These are phyloP conservation scores for Trichoderma guizhouense DNA, from an alignment of 2,329 filamentous ascomycete species.

Conservation along the genomic window DNA sequence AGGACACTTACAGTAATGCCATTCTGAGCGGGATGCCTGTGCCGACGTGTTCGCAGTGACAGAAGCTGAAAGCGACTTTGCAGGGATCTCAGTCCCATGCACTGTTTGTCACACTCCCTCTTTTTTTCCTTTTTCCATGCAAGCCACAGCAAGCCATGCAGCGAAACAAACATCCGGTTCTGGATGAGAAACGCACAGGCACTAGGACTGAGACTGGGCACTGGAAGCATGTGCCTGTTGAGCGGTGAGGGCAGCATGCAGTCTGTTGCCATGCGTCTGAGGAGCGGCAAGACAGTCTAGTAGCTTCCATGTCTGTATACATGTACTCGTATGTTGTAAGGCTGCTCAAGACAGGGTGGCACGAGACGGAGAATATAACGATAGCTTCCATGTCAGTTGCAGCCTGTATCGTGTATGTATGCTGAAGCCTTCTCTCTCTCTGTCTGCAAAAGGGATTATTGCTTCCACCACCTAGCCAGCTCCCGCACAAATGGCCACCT, in stretches of 20 bases:
- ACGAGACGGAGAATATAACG: background rate
- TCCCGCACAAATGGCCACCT: background rate
- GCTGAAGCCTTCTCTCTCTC: background rate
- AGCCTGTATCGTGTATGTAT: background rate
- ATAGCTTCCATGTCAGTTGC: background rate
- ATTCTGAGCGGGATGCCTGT: background rate
- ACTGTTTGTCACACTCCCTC: background rate
- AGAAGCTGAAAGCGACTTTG: background rate
- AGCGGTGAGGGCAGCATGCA: background rate
- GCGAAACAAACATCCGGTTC: background rate
- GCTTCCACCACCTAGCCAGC: background rate
- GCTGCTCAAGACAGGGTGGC: background rate
- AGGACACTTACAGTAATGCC: no score
- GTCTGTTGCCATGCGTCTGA: background rate
- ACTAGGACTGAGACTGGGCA: background rate
- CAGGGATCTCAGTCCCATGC: background rate
- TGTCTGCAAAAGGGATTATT: background rate
- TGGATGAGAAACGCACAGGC: background rate
- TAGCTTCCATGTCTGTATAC: background rate
- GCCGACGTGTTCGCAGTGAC: background rate
- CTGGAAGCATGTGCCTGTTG: background rate
- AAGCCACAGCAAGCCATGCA: background rate
- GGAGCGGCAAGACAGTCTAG: background rate
- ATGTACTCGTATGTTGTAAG: background rate
- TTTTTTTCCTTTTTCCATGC: background rate